Base-by-base conservation (phyloP, 768 basidiomycete genomes). In the Melanogaster broomeanus region DNA sequence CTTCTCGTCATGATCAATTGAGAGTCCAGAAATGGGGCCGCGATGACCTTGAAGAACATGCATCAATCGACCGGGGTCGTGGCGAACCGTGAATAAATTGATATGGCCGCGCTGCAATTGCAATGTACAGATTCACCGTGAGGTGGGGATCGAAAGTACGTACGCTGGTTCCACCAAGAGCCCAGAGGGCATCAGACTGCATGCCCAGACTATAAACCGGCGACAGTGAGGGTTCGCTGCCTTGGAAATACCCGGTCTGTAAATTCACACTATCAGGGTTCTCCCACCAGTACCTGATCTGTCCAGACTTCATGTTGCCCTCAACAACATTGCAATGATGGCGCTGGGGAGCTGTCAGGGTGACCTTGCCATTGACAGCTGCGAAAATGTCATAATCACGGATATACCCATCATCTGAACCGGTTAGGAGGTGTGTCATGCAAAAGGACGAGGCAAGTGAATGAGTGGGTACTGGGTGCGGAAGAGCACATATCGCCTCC, bases 121-220 rank as follows among this genome's bases (percentile, higher is more conserved):
- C 53, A 51, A 53, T 55, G 57, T 37, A 53, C 28, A 52, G n/a
- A 40, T 60, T 56, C 44, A 55, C 51, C 42, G 58, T 55, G 61
- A 63, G 21, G 33, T 37, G 53, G 55, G 28, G 53, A 52, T 47
- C 56, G 25, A 48, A 33, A 48, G 51, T 56, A 71, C 85, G 56
- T 69, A 95, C 94, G 61, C 90, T 81, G 31, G 87, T 89, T 13
- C 97, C 97, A 21, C 90, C 85, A 50, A 98, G 75, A 16, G 87
- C 80, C 93, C 94, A 99, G 9, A 99, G 73, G 12, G 91, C 97
- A 68, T 98, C 94, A 3, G 88, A 87, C 49, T 98, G 94, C 76
- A 94, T 86, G 9, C 84, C 84, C 64, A 99, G 76, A 62, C 93
- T 95, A 69, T 94, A 93, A 16, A 97, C 92, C 10, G 96, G 87